Evolutionary conservation across 2,329 filamentous ascomycete species (phyloP), one percentile per base, ranked within the genome.

Genomic region (Epicoccum sorghinum): DNA sequence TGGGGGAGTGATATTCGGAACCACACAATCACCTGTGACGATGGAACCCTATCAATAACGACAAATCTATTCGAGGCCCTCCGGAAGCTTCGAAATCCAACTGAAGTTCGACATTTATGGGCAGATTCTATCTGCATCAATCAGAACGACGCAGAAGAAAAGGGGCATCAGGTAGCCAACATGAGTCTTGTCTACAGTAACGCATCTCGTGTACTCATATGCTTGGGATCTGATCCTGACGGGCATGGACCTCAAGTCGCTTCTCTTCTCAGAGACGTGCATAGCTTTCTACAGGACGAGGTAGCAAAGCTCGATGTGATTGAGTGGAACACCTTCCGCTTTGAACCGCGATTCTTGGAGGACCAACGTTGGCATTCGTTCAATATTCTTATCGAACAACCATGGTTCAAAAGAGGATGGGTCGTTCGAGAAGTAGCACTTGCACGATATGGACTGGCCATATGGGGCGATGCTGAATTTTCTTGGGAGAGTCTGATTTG

Each of bases 111-210:
- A n/a, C 22, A 7, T 8, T 13, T 42, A 3, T 49, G 47, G 47
- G 47, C 32, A 10, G 47, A 49, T 7, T 33, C 38, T 1, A 33
- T 49, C 3, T 49, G 47, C 7, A 37, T 49, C 32, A 18, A 49
- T 14, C 47, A 49, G 10, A 1, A n/a, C 3, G 10, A 49, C 14
- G 2, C n/a, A 1, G 32, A 30, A 5, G 39, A 43, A 14, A 43
- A 50, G 7, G 13, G 30, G 7, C 24, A 13, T 3, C 39, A 50
- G 7, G 32, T 50, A 0, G 12, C 5, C 1, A 25, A 12, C 3
- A 50, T 50, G 47, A 32, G 38, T 2, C 24, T 29, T 9, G 18
- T 49, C 8, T 49, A 29, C 10, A 0, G 9, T 22, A 36, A 42
- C 7, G 47, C 47, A 22, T 4, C 4, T 4, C 23, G 37, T 39